phyloP scores from a whole-genome alignment of 768 basidiomycete species.

The Suillus luteus region DNA sequence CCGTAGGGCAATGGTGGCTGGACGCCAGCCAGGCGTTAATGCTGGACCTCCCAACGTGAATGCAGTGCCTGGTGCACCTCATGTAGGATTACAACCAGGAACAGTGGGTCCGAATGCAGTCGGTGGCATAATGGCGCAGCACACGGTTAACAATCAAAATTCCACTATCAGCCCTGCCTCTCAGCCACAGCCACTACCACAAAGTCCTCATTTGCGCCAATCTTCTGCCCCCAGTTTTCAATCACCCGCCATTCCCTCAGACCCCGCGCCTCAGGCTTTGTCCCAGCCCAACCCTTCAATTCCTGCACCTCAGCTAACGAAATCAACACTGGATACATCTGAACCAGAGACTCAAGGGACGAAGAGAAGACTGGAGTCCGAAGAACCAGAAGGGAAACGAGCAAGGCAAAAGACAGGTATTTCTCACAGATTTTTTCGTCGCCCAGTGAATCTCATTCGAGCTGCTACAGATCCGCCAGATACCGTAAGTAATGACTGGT shows the following conservation, averaged over 20 bases:
- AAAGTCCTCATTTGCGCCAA: slow-evolving; percentile 33
- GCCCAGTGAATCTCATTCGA: slow-evolving; percentile 29
- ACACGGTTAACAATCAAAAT: slow-evolving; percentile 23
- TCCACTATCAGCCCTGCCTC: slow-evolving; percentile 21
- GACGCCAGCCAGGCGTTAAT: slow-evolving; percentile 31
- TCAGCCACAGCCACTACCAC: slow-evolving; percentile 31
- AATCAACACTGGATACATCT: slow-evolving; percentile 21
- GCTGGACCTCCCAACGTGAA: slow-evolving; percentile 16
- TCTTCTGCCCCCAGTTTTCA: slow-evolving; percentile 18
- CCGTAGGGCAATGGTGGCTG: slow-evolving; percentile 51
- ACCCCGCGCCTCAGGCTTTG: neutral
- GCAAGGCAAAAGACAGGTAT: slow-evolving; percentile 71
- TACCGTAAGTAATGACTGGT: slow-evolving; percentile 39
- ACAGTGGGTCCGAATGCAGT: slow-evolving; percentile 15
- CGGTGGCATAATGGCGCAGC: slow-evolving; percentile 30
- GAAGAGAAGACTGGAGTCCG: slow-evolving; percentile 72
- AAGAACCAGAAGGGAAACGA: slow-evolving; percentile 69
- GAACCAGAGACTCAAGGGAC: slow-evolving; percentile 66
- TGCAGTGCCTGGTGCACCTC: slow-evolving; percentile 20
- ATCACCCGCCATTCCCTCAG: neutral
- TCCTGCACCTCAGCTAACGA: slow-evolving; percentile 8
- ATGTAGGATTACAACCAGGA: slow-evolving; percentile 23
- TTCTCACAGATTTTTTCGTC: slow-evolving; percentile 25
- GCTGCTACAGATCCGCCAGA: slow-evolving; percentile 50
- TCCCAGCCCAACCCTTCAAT: slow-evolving; percentile 17